phyloP scores from a whole-genome alignment of 306 rosid genomes.

The Vicia villosa region DNA sequence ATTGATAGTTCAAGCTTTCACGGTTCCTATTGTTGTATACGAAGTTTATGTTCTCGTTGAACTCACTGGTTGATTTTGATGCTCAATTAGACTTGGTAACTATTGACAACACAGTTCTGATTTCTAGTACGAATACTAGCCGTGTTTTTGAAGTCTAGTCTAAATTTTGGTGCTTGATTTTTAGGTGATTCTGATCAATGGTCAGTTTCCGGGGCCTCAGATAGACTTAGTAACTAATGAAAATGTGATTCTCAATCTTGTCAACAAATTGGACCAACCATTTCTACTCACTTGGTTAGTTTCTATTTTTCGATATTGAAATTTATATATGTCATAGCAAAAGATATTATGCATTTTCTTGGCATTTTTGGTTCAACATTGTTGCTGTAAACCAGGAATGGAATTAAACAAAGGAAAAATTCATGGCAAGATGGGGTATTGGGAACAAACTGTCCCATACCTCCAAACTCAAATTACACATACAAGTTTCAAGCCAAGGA shows the following conservation, averaged over 20 bases:
- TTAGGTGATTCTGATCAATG: slow-evolving; percentile 87
- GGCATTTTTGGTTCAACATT: slow-evolving; percentile 12
- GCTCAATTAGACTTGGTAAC: slow-evolving; percentile 81
- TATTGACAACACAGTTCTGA: slow-evolving; percentile 69
- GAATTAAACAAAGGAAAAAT: slow-evolving; percentile 94
- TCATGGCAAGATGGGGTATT: slow-evolving; percentile 99
- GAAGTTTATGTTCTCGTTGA: not conserved
- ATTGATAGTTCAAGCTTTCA: too few species aligned
- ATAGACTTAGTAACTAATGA: slow-evolving; percentile 89
- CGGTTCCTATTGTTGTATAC: too few species aligned
- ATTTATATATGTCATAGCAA: not conserved
- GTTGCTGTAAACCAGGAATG: slow-evolving; percentile 67
- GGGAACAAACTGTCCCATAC: slow-evolving; percentile 93
- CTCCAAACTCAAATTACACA: slow-evolving; percentile 85
- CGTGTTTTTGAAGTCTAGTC: not conserved
- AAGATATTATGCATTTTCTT: not conserved
- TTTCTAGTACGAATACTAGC: not conserved
- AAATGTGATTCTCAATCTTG: slow-evolving; percentile 79
- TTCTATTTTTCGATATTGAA: not conserved
- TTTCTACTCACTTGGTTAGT: slow-evolving; percentile 90
- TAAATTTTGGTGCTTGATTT: slow-evolving; percentile 38
- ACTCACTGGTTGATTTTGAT: slow-evolving; percentile 72
- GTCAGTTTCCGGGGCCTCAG: slow-evolving; percentile 90
- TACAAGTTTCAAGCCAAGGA: slow-evolving; percentile 91
- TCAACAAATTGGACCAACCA: slow-evolving; percentile 89